Evolutionary conservation across 2,329 filamentous ascomycete genomes (phyloP), one percentile per base, ranked within the genome.

Genomic region (Hypoxylon sp.): DNA sequence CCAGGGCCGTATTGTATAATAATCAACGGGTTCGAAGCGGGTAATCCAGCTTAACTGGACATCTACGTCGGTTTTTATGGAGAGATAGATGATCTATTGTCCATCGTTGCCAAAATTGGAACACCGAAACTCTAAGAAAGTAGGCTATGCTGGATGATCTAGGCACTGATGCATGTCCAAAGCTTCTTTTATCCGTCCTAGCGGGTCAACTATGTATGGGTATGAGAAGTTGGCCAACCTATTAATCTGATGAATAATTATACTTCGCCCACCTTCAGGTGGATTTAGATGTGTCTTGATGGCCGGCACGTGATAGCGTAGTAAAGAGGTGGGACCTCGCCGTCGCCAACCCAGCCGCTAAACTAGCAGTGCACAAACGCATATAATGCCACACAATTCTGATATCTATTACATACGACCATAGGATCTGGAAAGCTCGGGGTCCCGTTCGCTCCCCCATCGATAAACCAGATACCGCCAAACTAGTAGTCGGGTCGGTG

Each of bases 71-170:
- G 6, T 44, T 44, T 44, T 11, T 19, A 21, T 44, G 39, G 39
- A 32, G 13, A 31, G 3, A 13, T 11, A 19, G 55, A 27, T 24
- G 29, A 62, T 53, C 44, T 44, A 8, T 35, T 47, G 15, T 39
- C 35, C 50, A 47, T 56, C 19, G 7, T 10, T 51, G 10, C 47
- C 29, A 24, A 27, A 1, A 56, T 57, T 19, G 19, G 29, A 50
- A 48, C 6, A 44, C 60, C 55, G 55, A 64, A 67, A 67, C 55
- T 62, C 50, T 56, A 60, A 64, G 17, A 13, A 17, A 17, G 19
- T 31, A 39, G 24, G 6, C 17, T 42, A 54, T 29, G 24, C 46
- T 15, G 48, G 32, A 35, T 44, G 32, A 66, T 31, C 48, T 42
- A 55, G 46, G 47, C 13, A 19, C 10, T 32, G 35, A 62, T 54